Conservation (phyloP, 768 basidiomycete genomes). For the Rubroboletus pulcherrimus region DNA sequence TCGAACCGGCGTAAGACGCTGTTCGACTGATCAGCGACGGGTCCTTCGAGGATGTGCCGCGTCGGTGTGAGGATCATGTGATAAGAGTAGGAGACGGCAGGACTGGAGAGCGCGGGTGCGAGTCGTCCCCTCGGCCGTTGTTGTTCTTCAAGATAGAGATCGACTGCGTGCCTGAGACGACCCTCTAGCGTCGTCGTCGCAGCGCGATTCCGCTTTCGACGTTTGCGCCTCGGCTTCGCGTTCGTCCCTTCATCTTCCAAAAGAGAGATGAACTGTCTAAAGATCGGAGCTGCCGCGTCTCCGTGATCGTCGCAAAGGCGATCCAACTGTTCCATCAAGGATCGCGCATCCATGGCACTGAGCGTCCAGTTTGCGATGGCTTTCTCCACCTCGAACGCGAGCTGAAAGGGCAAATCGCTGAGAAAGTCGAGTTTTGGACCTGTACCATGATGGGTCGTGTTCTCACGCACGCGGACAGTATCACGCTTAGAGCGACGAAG, state of each 20-base stretch:
- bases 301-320: slow-evolving; percentile 16
- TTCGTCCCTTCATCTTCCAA: slow-evolving; percentile 15
- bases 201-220: neutral
- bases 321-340: slow-evolving; percentile 18
- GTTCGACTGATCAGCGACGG: slow-evolving; percentile 37
- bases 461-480: slow-evolving; percentile 17
- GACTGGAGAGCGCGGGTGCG: slow-evolving; percentile 15
- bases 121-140: slow-evolving; percentile 24
- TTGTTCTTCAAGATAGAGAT: slow-evolving; percentile 23
- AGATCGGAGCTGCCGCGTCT: slow-evolving; percentile 21
- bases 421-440: slow-evolving; percentile 24
- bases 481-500: slow-evolving; percentile 4
- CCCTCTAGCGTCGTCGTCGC: slow-evolving; percentile 9
- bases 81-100: slow-evolving; percentile 31
- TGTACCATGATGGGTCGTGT: slow-evolving; percentile 3
- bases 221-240: neutral
- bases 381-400: slow-evolving; percentile 40
- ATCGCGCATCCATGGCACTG: slow-evolving; percentile 17
- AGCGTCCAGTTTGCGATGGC: slow-evolving; percentile 31
- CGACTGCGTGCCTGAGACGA: slow-evolving; percentile 15
- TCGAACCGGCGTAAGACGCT: slow-evolving; percentile 36
- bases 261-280: slow-evolving; percentile 16
- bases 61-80: slow-evolving; percentile 41
- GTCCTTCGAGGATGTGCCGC: slow-evolving; percentile 37
- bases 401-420: slow-evolving; percentile 27